phyloP scores from a whole-genome alignment of 495 filamentous ascomycete species.

The Aspergillus sclerotioniger region DNA sequence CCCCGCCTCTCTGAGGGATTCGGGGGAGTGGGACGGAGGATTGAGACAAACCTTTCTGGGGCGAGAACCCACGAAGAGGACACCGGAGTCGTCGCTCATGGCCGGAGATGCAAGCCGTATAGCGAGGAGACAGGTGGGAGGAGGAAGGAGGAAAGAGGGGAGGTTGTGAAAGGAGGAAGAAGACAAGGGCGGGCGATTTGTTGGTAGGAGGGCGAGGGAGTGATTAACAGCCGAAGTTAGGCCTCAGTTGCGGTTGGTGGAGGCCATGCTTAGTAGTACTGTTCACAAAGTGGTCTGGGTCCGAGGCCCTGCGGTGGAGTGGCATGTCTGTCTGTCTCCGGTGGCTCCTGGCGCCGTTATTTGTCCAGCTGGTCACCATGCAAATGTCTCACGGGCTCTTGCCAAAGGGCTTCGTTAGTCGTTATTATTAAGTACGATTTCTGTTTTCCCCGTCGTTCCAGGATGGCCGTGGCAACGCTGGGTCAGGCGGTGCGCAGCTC shows the following conservation, averaged over 20 bases:
- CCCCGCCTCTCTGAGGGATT: slow-evolving; percentile 23
- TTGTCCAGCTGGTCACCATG: no score
- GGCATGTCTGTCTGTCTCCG: neutral
- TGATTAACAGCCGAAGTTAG: neutral
- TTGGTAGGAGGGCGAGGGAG: neutral
- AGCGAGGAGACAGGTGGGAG: neutral
- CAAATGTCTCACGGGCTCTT: no score
- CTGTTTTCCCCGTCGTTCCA: neutral
- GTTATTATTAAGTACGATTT: no score
- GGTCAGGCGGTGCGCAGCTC: neutral
- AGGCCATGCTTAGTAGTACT: slow-evolving; percentile 2
- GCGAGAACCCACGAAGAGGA: slow-evolving; percentile 41
- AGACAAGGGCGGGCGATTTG: neutral
- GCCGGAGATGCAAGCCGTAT: neutral
- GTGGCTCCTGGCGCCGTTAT: no score
- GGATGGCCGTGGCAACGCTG: neutral
- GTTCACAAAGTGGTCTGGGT: neutral
- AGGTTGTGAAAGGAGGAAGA: slow-evolving; percentile 3
- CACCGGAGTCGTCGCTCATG: slow-evolving; percentile 40
- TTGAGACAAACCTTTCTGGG: slow-evolving; percentile 39
- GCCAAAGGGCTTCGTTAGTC: no score
- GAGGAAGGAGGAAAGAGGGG: slow-evolving; percentile 5
- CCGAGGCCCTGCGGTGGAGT: neutral
- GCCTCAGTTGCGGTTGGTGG: slow-evolving; percentile 1
- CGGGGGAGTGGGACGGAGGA: neutral